Percentiles rank a stretch among this genome's conserved stretches.
These are phyloP conservation scores for Aureobasidium uvarum DNA, from an alignment of 2,329 filamentous ascomycete species.

Conservation along the genomic window DNA sequence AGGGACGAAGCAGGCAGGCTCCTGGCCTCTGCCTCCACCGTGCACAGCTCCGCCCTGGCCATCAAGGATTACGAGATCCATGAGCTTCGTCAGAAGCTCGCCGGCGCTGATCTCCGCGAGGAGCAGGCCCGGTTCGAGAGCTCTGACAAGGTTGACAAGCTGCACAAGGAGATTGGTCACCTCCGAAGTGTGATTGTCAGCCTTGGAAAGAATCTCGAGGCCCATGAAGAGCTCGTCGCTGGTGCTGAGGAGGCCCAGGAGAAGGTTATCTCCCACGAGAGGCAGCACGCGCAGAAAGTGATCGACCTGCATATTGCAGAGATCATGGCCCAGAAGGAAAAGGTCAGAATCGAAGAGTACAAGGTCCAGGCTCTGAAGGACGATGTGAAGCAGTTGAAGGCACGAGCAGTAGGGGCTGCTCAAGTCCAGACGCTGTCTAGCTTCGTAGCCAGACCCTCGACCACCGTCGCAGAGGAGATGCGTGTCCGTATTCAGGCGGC, in stretches of 20 bases:
- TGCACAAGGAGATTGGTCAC: neutral
- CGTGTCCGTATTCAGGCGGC: neutral
- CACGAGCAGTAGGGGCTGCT: neutral
- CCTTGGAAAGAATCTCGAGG: neutral
- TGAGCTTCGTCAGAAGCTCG: neutral
- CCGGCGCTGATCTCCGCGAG: neutral
- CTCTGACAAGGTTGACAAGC: slow-evolving; percentile 1
- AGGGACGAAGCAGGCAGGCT: neutral
- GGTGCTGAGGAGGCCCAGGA: slow-evolving; percentile 4
- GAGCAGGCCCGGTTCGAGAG: neutral
- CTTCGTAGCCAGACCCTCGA: neutral
- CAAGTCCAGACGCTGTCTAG: neutral
- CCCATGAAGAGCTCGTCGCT: neutral
- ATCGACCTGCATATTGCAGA: too few species aligned
- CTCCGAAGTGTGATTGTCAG: neutral
- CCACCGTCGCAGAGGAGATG: neutral
- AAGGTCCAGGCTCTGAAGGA: neutral
- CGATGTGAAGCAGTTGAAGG: neutral
- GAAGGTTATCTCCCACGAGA: neutral
- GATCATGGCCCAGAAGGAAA: too few species aligned
- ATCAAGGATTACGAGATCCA: neutral
- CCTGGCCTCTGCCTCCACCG: neutral
- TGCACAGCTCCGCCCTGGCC: neutral
- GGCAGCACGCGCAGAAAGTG: too few species aligned
- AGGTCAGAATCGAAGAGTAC: neutral